Evolutionary conservation across 495 filamentous ascomycete species (phyloP).

Genomic region (Platismatia glauca): DNA sequence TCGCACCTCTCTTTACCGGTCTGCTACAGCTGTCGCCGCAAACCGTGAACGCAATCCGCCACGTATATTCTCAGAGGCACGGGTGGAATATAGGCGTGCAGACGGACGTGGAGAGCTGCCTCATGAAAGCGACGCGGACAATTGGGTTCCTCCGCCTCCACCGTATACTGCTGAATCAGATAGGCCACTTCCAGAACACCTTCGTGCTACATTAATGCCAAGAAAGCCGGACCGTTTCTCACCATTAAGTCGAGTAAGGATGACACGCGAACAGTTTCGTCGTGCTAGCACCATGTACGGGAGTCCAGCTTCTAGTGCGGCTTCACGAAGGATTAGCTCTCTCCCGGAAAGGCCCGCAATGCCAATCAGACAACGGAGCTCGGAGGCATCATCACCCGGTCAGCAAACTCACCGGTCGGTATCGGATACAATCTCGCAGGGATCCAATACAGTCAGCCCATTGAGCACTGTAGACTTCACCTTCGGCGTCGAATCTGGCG

Average conservation of each 20-base stretch:
- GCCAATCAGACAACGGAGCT: slow-evolving; percentile 8
- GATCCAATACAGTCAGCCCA: slow-evolving; percentile 17
- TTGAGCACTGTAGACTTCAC: slow-evolving; percentile 12
- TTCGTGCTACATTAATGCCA: slow-evolving; percentile 29
- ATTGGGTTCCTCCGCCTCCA: slow-evolving; percentile 90
- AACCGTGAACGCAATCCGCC: slow-evolving; percentile 53
- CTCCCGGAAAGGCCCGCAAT: slow-evolving; percentile 17
- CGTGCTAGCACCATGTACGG: slow-evolving; percentile 23
- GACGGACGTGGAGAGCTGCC: slow-evolving; percentile 62
- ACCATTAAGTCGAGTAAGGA: slow-evolving; percentile 9
- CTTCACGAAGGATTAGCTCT: slow-evolving; percentile 16
- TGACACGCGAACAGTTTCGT: slow-evolving; percentile 9
- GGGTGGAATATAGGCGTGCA: slow-evolving; percentile 35
- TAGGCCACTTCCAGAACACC: slow-evolving; percentile 45
- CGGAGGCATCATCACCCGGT: slow-evolving; percentile 13
- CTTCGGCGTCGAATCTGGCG: slow-evolving; percentile 11
- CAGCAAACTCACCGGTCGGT: slow-evolving; percentile 8
- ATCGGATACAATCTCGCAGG: slow-evolving; percentile 2
- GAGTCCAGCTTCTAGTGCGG: slow-evolving; percentile 12
- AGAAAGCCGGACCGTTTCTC: slow-evolving; percentile 3
- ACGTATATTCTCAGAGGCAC: slow-evolving; percentile 25
- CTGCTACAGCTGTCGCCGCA: slow-evolving; percentile 68
- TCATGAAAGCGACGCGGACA: slow-evolving; percentile 83
- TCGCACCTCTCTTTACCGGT: slow-evolving; percentile 62
- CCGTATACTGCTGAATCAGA: slow-evolving; percentile 70